phyloP scores from a whole-genome alignment of 345 rosid species.

The Durio zibethinus region DNA sequence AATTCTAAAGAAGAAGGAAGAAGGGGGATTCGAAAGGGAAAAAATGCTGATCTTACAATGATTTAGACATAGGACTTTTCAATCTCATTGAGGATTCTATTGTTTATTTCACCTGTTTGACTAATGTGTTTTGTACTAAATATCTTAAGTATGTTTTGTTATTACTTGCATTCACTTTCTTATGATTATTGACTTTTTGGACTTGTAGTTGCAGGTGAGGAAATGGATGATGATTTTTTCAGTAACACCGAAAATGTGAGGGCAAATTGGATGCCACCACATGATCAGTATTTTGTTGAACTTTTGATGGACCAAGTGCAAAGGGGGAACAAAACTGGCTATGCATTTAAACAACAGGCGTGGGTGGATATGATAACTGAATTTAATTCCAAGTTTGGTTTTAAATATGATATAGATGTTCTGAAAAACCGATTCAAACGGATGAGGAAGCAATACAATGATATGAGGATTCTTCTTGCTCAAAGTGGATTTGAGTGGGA shows the following conservation, averaged over 20 bases:
- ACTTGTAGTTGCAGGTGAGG: not conserved
- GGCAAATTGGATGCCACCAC: not conserved
- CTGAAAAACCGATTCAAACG: constrained; percentile 7
- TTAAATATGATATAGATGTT: constrained; percentile 1
- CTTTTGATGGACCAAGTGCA: not conserved
- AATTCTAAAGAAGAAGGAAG: not conserved
- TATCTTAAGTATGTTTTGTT: not conserved
- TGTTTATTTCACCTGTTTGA: not conserved
- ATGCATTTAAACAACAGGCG: constrained; percentile 1
- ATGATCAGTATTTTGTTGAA: not conserved
- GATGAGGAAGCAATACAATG: constrained; percentile 1
- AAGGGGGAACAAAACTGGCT: not conserved
- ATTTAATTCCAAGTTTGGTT: constrained; percentile 1
- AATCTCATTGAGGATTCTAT: not conserved
- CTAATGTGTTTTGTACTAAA: not conserved
- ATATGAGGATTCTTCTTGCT: not conserved
- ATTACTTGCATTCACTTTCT: not conserved
- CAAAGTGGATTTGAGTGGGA: not conserved
- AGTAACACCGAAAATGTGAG: not conserved
- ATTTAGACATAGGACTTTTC: not conserved
- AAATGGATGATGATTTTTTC: constrained; percentile 6
- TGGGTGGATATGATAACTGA: constrained; percentile 1
- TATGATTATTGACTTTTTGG: not conserved
- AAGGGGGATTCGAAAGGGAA: not conserved
- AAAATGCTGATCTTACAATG: not conserved